Conservation (phyloP, 257 asterid genomes). For the Nicotiana benthamiana region DNA sequence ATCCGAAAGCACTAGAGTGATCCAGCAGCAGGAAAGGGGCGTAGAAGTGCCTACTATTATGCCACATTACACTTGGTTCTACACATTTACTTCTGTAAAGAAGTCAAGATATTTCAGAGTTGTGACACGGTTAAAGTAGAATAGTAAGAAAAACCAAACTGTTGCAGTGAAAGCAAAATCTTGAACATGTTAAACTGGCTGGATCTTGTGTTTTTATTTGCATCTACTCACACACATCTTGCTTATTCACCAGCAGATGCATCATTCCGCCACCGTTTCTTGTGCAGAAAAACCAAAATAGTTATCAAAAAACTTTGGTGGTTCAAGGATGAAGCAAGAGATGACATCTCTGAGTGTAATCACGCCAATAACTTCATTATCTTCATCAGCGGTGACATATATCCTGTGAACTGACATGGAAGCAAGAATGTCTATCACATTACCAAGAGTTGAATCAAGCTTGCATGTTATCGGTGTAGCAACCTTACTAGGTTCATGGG, state of each 20-base stretch:
- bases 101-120: neutral
- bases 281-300: conserved; percentile 52
- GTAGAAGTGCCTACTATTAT: too few species aligned
- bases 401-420: conserved; percentile 53
- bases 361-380: conserved; percentile 41
- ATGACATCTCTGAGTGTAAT: conserved; percentile 74
- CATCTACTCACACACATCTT: neutral
- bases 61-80: too few species aligned
- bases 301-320: conserved; percentile 52
- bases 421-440: conserved; percentile 55
- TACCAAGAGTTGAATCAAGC: conserved; percentile 45
- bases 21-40: too few species aligned
- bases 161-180: neutral
- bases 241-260: neutral
- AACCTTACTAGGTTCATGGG: conserved; percentile 25
- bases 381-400: conserved; percentile 39
- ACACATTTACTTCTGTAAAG: too few species aligned
- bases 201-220: neutral
- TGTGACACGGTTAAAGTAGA: neutral
- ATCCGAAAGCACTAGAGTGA: too few species aligned
- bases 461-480: conserved; percentile 64
- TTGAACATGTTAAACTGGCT: neutral
- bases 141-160: neutral
- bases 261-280: conserved; percentile 35
- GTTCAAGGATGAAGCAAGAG: conserved; percentile 70